Conservation (phyloP, 106 monocot species). For the Narthecium ossifragum region DNA sequence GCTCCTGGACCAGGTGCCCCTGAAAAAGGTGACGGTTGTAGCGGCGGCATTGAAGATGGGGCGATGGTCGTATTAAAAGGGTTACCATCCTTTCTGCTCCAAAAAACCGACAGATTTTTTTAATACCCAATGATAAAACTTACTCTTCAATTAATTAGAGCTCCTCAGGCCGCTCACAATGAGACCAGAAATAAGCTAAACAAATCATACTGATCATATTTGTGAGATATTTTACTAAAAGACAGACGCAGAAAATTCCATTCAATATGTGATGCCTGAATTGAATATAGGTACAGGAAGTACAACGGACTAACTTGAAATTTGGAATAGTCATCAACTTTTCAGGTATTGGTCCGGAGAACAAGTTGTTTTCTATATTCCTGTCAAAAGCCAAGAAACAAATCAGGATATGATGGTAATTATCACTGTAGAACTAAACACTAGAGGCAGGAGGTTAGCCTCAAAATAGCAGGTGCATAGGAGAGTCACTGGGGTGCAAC, state of each 20-base stretch:
- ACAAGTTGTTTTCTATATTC: slow-evolving; percentile 85
- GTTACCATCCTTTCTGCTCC: slow-evolving; percentile 95
- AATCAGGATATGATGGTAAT: too few relatives aligned
- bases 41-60: slow-evolving; percentile 37
- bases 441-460: too few relatives aligned
- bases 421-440: too few relatives aligned
- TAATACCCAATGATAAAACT: not conserved
- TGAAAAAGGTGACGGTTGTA: slow-evolving; percentile 23
- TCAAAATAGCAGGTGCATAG: too few relatives aligned
- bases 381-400: slow-evolving; percentile 33
- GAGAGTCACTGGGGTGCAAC: too few relatives aligned
- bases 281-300: too few relatives aligned
- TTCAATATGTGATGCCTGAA: too few relatives aligned
- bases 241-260: too few relatives aligned
- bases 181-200: too few relatives aligned
- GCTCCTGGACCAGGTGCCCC: slow-evolving; percentile 26
- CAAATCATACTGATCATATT: too few relatives aligned
- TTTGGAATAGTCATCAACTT: slow-evolving; percentile 63
- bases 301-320: slow-evolving; percentile 49
- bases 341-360: slow-evolving; percentile 73
- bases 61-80: slow-evolving; percentile 75
- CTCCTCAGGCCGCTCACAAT: not conserved
- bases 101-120: slow-evolving; percentile 7
- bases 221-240: too few relatives aligned
- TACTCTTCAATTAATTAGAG: not conserved